phyloP scores from a whole-genome alignment of 371 early-diverging fungal genomes.

The Mortierella sp. region DNA sequence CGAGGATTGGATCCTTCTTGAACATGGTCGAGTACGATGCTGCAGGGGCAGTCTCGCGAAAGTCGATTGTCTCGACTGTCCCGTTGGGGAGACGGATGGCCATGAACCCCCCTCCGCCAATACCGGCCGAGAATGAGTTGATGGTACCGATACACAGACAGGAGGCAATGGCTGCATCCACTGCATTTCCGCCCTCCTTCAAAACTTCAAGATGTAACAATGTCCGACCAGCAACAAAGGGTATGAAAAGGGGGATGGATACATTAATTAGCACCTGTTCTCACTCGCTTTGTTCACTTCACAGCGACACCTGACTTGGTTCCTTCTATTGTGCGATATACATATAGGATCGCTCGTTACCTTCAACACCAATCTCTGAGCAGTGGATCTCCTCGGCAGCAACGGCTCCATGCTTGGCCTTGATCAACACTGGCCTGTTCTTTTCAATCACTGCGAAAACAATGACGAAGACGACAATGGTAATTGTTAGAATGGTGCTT shows the following conservation, averaged over 20 bases:
- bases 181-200: constrained; percentile 94
- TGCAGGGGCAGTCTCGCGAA: constrained; percentile 94
- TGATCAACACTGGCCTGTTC: constrained; percentile 32
- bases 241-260: neutral
- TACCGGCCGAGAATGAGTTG: constrained; percentile 96
- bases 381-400: constrained; percentile 90
- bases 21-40: constrained; percentile 83
- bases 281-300: neutral
- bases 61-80: constrained; percentile 76
- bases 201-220: constrained; percentile 64
- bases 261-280: neutral
- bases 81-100: constrained; percentile 81
- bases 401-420: constrained; percentile 78
- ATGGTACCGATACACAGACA: constrained; percentile 95
- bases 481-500: neutral
- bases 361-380: constrained; percentile 86
- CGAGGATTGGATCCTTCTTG: constrained; percentile 68
- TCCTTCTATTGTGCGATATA: neutral
- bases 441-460: constrained; percentile 16
- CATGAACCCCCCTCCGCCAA: constrained; percentile 99
- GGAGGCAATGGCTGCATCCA: constrained; percentile 97
- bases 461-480: neutral
- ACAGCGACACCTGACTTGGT: neutral
- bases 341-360: constrained; percentile 49
- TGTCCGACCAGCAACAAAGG: neutral